Evolutionary conservation across 2,329 filamentous ascomycete species (phyloP).

Genomic region (Chalara sp.): DNA sequence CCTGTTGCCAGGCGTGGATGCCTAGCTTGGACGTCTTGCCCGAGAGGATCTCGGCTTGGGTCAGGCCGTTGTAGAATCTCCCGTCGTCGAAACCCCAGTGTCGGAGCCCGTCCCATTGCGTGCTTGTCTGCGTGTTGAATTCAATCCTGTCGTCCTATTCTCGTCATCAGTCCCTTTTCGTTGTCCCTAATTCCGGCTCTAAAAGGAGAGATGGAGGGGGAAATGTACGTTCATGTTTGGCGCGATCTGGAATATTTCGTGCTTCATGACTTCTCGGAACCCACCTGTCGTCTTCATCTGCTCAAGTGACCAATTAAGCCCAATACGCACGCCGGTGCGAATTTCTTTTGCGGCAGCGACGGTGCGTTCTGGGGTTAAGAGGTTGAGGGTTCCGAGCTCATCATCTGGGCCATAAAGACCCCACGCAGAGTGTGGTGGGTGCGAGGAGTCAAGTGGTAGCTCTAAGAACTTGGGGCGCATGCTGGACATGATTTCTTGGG

Average conservation of each 20-base stretch:
- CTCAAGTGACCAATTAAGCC: not conserved
- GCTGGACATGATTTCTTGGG: no score
- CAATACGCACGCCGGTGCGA: not conserved
- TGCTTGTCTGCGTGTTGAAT: not conserved
- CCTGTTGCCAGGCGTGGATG: not conserved
- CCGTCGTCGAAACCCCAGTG: not conserved
- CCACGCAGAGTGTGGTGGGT: slow-evolving; percentile 36
- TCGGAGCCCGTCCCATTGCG: not conserved
- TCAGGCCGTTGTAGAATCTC: not conserved
- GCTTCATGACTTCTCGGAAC: not conserved
- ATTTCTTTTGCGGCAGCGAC: slow-evolving; percentile 22
- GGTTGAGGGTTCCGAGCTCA: slow-evolving; percentile 36
- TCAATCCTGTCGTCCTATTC: not conserved
- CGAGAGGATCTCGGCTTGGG: not conserved
- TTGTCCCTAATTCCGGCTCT: not conserved
- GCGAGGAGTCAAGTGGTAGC: slow-evolving; percentile 32
- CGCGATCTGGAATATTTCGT: slow-evolving; percentile 5
- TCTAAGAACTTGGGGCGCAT: slow-evolving; percentile 32
- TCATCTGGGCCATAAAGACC: slow-evolving; percentile 37
- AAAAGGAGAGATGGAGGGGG: not conserved
- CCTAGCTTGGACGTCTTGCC: not conserved
- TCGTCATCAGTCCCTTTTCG: not conserved
- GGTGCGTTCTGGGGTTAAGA: slow-evolving; percentile 34
- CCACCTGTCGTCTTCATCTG: not conserved
- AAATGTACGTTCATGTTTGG: slow-evolving; percentile 1